Conservation (phyloP, 257 asterid species). For the Ophiorrhiza pumila region DNA sequence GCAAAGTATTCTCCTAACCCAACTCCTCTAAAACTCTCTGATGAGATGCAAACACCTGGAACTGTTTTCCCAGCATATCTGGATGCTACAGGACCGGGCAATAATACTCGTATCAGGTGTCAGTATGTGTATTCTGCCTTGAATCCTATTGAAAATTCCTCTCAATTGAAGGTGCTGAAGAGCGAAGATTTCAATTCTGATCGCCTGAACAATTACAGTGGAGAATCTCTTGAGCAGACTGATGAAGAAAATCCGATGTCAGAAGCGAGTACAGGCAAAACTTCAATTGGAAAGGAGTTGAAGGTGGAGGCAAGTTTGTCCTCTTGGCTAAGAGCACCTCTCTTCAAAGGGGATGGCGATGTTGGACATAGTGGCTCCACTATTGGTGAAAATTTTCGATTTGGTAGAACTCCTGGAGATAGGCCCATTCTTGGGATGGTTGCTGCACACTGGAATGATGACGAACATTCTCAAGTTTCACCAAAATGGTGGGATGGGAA, state of each 20-base stretch:
- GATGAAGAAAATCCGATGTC: slow-evolving; percentile 26
- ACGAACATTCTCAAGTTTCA: slow-evolving; percentile 45
- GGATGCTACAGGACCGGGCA: slow-evolving; percentile 43
- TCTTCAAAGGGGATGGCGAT: slow-evolving; percentile 30
- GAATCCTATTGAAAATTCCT: slow-evolving; percentile 42
- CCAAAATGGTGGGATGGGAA: slow-evolving; percentile 91
- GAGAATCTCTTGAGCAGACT: slow-evolving; percentile 24
- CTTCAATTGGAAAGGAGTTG: slow-evolving; percentile 35
- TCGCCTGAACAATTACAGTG: slow-evolving; percentile 15
- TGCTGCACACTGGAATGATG: slow-evolving; percentile 86
- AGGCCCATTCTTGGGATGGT: slow-evolving; percentile 94
- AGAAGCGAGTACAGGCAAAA: slow-evolving; percentile 24
- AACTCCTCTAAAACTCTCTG: slow-evolving; percentile 70
- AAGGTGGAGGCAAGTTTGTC: slow-evolving; percentile 48
- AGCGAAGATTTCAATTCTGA: slow-evolving; percentile 36
- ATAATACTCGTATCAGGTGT: slow-evolving; percentile 51
- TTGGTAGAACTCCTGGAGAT: slow-evolving; percentile 48
- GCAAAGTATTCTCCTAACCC: slow-evolving; percentile 58
- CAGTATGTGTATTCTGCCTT: slow-evolving; percentile 56
- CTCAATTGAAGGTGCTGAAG: slow-evolving; percentile 40
- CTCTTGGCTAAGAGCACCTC: slow-evolving; percentile 56
- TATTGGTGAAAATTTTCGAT: slow-evolving; percentile 23
- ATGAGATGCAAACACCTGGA: slow-evolving; percentile 94
- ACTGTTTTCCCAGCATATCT: slow-evolving; percentile 67
- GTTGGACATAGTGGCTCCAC: slow-evolving; percentile 23